phyloP scores from a whole-genome alignment of 192 early-diverging fungal genomes.

The Ramicandelaber brevisporus region DNA sequence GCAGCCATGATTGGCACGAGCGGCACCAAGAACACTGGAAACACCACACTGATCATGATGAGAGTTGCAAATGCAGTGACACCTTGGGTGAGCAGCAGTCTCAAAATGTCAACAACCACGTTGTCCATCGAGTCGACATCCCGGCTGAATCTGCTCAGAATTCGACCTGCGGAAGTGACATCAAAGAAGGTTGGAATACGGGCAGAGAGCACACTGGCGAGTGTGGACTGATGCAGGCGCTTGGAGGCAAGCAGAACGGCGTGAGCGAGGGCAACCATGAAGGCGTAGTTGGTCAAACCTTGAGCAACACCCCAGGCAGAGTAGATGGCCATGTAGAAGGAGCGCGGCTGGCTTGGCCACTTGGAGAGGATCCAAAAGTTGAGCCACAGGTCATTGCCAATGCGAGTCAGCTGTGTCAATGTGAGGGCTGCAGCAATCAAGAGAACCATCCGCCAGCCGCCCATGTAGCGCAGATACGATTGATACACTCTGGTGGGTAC shows the following conservation, averaged over 20 bases:
- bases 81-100: conserved; percentile 29
- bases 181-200: conserved; percentile 67
- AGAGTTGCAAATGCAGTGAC: conserved; percentile 22
- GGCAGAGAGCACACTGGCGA: no score
- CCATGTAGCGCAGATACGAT: conserved; percentile 18
- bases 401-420: conserved; percentile 8
- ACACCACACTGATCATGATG: conserved; percentile 13
- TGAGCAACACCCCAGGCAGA: conserved; percentile 32
- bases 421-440: conserved; percentile 7
- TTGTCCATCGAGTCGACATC: conserved; percentile 34
- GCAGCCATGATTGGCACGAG: conserved; percentile 40
- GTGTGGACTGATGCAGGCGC: no score
- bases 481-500: conserved; percentile 28
- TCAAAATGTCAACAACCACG: conserved; percentile 28
- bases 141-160: conserved; percentile 47
- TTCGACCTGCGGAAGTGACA: conserved; percentile 40
- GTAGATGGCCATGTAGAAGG: conserved; percentile 41
- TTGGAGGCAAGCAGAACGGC: no score
- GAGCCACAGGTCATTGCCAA: conserved; percentile 33
- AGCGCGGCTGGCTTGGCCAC: conserved; percentile 3
- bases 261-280: no score
- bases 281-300: no score
- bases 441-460: conserved; percentile 4
- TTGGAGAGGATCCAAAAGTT: conserved; percentile 24
- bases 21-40: conserved; percentile 46